Base-by-base conservation (phyloP, 2,329 filamentous ascomycete genomes). In the Aschersonia sp. region DNA sequence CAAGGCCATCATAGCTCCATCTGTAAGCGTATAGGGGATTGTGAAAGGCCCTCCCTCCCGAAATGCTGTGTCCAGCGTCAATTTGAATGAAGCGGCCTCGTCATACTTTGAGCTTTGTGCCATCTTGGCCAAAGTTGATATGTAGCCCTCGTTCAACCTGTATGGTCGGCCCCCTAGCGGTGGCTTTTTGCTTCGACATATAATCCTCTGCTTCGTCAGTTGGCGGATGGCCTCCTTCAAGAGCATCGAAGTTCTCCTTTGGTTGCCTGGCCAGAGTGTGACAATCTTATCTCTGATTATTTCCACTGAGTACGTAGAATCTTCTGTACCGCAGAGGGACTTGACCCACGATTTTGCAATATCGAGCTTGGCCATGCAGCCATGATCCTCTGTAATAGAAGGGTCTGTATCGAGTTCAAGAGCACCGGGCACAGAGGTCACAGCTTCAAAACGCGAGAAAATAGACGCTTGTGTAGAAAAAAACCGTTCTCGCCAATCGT, bases 1-100 rank as follows among this genome's bases (percentile, higher is more conserved):
- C 48, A 84, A 64, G 2, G 79, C 81, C 69, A 87, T 75, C 49
- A 83, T 72, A 32, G 77, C 71, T 30, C 81, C 81, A 52, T 87
- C 80, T 33, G 75, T 69, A 11, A 81, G 75, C 30, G 71, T 63
- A 48, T 76, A 79, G 1, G 76, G 72, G 6, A 85, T 61, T 1
- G 60, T 60, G 42, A 78, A 61, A 55, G 61, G 43, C 46, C 64
- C 56, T 0, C 56, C 51, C 56, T 68, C 49, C 50, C 67, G 54
- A 56, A 84, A 83, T 5, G 66, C 62, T 6, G 57, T 57, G 55
- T 87, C 83, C 31, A 86, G 69, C 46, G 66, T 63, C 5, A 63
- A 57, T 60, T 87, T 86, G 67, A 79, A 79, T 2, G 64, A 58
- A 1, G 70, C 69, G 1, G 83, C 82, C 46, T 79, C 71, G 46